Evolutionary conservation across 108 stramenopile species (phyloP).

Genomic region (Skeletonema costatum): DNA sequence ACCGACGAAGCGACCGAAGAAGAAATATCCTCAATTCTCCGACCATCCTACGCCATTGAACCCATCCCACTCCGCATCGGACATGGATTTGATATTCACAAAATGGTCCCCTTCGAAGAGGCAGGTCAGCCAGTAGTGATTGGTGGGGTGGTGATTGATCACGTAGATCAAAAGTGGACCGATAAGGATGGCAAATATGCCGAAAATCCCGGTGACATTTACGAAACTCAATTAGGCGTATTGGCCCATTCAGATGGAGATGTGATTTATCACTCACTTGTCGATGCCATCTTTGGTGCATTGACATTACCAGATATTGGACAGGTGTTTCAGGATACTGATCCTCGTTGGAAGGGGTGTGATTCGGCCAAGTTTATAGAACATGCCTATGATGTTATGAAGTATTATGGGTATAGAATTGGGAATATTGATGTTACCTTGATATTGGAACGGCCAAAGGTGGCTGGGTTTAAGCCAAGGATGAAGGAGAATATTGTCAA

Average conservation of each 20-base stretch:
- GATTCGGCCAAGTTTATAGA: conserved; percentile 95
- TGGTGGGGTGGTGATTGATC: conserved; percentile 85
- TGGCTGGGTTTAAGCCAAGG: conserved; percentile 85
- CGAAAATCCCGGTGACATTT: conserved; percentile 61
- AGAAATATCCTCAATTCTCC: conserved; percentile 49
- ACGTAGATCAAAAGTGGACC: conserved; percentile 86
- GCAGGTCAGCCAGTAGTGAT: conserved; percentile 93
- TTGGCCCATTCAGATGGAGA: conserved; percentile 96
- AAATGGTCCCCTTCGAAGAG: conserved; percentile 83
- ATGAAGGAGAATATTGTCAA: conserved; percentile 95
- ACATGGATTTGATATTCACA: conserved; percentile 97
- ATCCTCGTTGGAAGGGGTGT: conserved; percentile 94
- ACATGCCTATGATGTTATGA: conserved; percentile 87
- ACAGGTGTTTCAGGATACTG: conserved; percentile 94
- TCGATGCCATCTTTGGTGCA: conserved; percentile 94
- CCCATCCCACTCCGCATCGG: conserved; percentile 86
- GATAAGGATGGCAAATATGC: conserved; percentile 85
- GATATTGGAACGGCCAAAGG: conserved; percentile 90
- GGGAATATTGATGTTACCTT: conserved; percentile 92
- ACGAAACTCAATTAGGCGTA: conserved; percentile 84
- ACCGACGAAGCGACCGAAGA: conserved; percentile 5
- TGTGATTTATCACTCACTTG: conserved; percentile 93
- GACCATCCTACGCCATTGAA: conserved; percentile 80
- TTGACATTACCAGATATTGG: conserved; percentile 92
- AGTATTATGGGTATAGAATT: conserved; percentile 78